Base-by-base conservation (phyloP, 2,329 filamentous ascomycete species). In the Penicillium frequentans region DNA sequence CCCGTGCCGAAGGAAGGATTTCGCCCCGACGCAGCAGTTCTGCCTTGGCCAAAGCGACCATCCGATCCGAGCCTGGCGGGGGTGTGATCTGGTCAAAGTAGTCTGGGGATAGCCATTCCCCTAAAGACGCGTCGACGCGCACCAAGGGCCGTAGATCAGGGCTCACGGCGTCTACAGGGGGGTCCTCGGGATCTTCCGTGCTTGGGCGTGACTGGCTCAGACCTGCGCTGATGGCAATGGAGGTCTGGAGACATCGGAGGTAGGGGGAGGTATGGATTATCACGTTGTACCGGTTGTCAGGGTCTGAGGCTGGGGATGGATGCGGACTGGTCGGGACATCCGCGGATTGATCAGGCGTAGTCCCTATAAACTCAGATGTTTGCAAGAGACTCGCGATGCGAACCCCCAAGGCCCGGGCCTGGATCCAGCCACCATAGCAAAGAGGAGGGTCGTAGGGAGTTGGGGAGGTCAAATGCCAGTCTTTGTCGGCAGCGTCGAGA, bases 361-460 rank as follows among this genome's bases (percentile, higher is more conserved):
- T 52, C 9, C 55, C 61, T 14, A 58, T 57, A 13, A 60, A 56
- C 5, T 83, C 81, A 27, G 80, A 74, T 39, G 78, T 76, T 55
- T 82, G 73, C 16, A 89, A 73, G 29, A 96, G 85, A 65, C 82
- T 87, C n/a, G 86, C 89, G 61, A 99, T 97, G 59, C 91, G 87
- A 59, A 87, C 82, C 16, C 95, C 95, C 24, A 97, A 84, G 5
- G 88, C 86, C 66, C 90, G 87, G 53, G 90, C 88, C 75, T 98
- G 95, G 14, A 88, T 85, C 90, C 95, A 97, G 63, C 95, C 95
- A 65, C 91, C 90, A 71, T 97, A 98, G 3, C 93, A 96, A 56
- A 99, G 82, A 49, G 95, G 95, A 64, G 95, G 91, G 64, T 99
- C 93, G 80, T 98, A 99, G 2, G 95, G 95, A 6, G 91, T 93